phyloP scores from a whole-genome alignment of 306 rosid genomes.

The Herpetospermum pedunculosum region DNA sequence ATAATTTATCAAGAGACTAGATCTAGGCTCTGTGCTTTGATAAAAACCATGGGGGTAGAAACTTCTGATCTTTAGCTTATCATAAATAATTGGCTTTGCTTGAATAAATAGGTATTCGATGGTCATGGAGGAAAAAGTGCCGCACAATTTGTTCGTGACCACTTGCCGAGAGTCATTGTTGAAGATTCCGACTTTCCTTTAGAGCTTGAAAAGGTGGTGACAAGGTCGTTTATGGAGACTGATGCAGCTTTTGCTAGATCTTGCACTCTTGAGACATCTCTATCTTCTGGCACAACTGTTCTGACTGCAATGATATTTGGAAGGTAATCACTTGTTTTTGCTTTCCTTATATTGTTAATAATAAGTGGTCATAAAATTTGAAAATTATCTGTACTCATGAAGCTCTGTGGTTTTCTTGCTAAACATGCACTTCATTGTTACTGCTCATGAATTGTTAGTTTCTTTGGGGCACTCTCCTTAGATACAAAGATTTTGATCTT shows the following conservation, averaged over 20 bases:
- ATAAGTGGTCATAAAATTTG: too few relatives aligned
- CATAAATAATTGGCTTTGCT: conserved; percentile 6
- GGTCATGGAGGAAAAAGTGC: conserved; percentile 94
- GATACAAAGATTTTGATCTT: neutral
- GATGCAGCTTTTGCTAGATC: conserved; percentile 71
- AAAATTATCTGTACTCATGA: neutral
- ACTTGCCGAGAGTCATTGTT: conserved; percentile 70
- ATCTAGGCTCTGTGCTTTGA: neutral
- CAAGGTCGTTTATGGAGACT: conserved; percentile 63
- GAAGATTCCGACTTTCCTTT: conserved; percentile 84
- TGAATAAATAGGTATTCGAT: conserved; percentile 63
- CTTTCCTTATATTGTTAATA: too few relatives aligned
- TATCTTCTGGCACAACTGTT: conserved; percentile 90
- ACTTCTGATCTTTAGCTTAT: neutral
- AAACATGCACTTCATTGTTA: neutral
- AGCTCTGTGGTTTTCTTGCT: neutral
- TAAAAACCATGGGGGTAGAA: neutral
- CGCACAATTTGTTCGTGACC: conserved; percentile 77
- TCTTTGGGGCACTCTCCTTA: neutral
- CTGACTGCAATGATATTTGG: conserved; percentile 89
- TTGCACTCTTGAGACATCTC: conserved; percentile 48
- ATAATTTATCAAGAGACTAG: neutral
- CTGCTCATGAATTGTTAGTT: neutral
- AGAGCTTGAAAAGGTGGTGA: conserved; percentile 83
- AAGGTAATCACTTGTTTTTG: conserved; percentile 32